Percentiles rank a stretch among this genome's conserved stretches.
These are phyloP conservation scores for Cladorrhinum sp. DNA, from an alignment of 2,329 filamentous ascomycete genomes.

Conservation along the genomic window DNA sequence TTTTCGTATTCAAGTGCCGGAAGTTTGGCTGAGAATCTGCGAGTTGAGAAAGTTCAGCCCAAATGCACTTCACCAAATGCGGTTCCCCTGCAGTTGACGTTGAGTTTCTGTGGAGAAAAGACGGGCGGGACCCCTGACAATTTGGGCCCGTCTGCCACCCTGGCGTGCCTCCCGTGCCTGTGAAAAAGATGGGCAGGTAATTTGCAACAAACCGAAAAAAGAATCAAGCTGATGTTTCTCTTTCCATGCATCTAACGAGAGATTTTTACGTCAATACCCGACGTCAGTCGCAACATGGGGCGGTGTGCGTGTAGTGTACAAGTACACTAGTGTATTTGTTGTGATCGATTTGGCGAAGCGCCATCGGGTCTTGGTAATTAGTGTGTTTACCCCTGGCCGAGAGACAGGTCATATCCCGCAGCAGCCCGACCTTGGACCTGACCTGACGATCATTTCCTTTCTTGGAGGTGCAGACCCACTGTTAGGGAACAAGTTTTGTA, in stretches of 20 bases:
- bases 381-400: neutral
- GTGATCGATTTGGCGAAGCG: neutral
- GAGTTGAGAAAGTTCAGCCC: neutral
- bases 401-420: neutral
- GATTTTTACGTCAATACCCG: neutral
- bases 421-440: neutral
- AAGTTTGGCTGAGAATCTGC: neutral
- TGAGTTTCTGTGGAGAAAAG: neutral
- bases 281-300: no score
- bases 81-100: neutral
- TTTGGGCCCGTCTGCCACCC: neutral
- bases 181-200: neutral
- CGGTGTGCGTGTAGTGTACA: no score
- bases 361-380: neutral
- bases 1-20: neutral
- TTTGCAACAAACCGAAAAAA: neutral
- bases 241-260: neutral
- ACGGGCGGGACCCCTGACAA: neutral
- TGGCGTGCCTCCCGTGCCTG: neutral
- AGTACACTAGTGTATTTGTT: no score
- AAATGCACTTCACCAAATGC: no score
- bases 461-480: neutral
- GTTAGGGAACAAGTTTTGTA: neutral
- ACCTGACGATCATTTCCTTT: neutral
- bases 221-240: neutral